These are phyloP conservation scores for Erysimum cheiranthoides DNA, from an alignment of 345 rosid genomes.

Conservation along the genomic window DNA sequence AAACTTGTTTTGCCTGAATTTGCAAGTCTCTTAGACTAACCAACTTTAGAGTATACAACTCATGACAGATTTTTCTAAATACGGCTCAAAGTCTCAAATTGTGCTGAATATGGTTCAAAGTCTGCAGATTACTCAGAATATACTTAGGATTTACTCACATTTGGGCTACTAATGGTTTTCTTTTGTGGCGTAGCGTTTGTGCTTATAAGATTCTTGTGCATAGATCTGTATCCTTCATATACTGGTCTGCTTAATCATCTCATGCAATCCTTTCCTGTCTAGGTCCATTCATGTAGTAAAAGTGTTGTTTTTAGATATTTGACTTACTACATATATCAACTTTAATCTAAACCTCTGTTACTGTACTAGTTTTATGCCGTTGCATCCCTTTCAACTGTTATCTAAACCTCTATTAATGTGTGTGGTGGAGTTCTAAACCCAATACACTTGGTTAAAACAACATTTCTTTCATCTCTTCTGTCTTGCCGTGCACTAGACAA, in stretches of 20 bases:
- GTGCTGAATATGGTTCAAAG: not conserved
- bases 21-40: not conserved
- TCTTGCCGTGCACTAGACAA: slow-evolving; percentile 1
- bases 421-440: not conserved
- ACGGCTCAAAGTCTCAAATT: not conserved
- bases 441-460: slow-evolving; percentile 1
- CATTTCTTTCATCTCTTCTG: not conserved
- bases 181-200: not conserved
- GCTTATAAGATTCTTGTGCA: not conserved
- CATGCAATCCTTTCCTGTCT: not conserved
- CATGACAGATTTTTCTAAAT: not conserved
- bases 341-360: not conserved
- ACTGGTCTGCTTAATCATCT: not conserved
- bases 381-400: not conserved
- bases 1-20: not conserved
- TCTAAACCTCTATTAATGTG: not conserved
- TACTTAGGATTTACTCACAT: not conserved
- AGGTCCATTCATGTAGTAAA: not conserved
- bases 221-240: not conserved
- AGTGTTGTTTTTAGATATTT: not conserved
- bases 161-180: slow-evolving; percentile 2
- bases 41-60: not conserved
- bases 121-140: not conserved
- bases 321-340: not conserved
- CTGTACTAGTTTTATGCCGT: not conserved